These are phyloP conservation scores for Hymenoscyphus repandus DNA, from an alignment of 2,329 filamentous ascomycete genomes.

Conservation along the genomic window DNA sequence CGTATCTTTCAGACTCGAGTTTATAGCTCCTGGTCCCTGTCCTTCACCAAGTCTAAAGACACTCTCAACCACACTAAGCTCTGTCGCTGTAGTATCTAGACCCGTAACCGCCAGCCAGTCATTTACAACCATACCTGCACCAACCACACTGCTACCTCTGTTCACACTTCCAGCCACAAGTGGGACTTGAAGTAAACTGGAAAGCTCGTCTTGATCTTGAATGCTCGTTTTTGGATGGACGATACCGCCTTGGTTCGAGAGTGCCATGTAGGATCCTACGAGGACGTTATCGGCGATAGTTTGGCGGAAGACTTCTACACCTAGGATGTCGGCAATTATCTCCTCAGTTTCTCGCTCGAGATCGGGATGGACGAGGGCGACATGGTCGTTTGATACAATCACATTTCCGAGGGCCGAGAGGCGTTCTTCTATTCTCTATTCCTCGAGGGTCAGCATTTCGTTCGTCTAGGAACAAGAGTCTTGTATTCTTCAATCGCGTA, in stretches of 20 bases:
- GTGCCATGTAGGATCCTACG: conserved; percentile 91
- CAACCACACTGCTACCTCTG: conserved; percentile 88
- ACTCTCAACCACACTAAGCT: conserved; percentile 92
- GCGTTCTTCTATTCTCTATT: conserved; percentile 87
- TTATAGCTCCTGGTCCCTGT: conserved; percentile 70
- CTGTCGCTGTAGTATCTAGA: conserved; percentile 92
- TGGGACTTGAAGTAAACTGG: conserved; percentile 87
- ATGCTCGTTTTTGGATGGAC: conserved; percentile 97
- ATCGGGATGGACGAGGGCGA: conserved; percentile 92
- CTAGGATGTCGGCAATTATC: conserved; percentile 91
- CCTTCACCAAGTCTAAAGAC: conserved; percentile 94
- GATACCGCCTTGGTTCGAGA: conserved; percentile 93
- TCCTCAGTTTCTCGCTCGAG: conserved; percentile 97
- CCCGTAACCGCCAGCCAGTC: conserved; percentile 96
- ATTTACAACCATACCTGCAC: conserved; percentile 93
- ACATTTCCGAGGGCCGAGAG: conserved; percentile 95
- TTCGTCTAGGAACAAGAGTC: neutral
- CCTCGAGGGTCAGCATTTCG: neutral
- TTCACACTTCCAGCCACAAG: conserved; percentile 93
- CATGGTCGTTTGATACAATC: conserved; percentile 94
- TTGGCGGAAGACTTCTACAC: conserved; percentile 86
- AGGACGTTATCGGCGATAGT: conserved; percentile 97
- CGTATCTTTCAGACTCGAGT: conserved; percentile 86
- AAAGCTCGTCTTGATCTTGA: conserved; percentile 96
- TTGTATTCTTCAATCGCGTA: conserved; percentile 9